Percentiles rank a stretch among this genome's conserved stretches.
Conservation (phyloP, 768 basidiomycete genomes). For the Rossbeevera mucosa region DNA sequence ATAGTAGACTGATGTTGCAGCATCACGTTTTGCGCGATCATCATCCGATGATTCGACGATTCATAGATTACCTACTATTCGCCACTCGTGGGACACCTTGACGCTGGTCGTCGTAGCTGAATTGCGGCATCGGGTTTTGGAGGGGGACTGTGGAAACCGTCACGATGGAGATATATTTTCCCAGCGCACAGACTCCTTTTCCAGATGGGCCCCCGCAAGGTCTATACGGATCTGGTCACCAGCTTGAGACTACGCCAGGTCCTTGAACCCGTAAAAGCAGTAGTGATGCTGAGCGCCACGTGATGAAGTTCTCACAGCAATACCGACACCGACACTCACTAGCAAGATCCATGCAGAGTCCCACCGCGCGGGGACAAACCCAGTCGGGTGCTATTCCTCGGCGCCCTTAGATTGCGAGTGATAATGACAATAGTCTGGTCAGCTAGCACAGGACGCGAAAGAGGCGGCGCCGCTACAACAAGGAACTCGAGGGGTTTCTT, state of each 20-base stretch:
- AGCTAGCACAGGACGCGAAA: background rate
- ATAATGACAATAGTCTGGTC: background rate
- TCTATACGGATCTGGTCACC: too few relatives aligned
- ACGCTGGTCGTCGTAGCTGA: constrained; percentile 56
- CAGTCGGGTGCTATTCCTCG: background rate
- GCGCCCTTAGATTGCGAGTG: background rate
- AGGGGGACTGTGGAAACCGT: constrained; percentile 10
- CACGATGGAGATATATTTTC: background rate
- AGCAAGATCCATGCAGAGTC: background rate
- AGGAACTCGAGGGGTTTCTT: background rate
- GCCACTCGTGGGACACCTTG: constrained; percentile 52
- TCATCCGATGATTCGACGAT: constrained; percentile 42
- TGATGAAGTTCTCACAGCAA: background rate
- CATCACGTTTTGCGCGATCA: constrained; percentile 34
- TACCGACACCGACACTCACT: background rate
- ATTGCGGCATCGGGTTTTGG: constrained; percentile 44
- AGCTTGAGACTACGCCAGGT: too few relatives aligned
- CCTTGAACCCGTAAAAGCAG: too few relatives aligned
- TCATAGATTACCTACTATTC: constrained; percentile 42
- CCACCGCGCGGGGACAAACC: background rate
- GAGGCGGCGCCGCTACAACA: background rate
- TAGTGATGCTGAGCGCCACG: background rate
- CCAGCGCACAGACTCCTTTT: background rate
- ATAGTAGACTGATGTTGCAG: constrained; percentile 37
- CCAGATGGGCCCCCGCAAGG: background rate